These are phyloP conservation scores for Hypsizygus marmoreus DNA, from an alignment of 768 basidiomycete species.

Conservation along the genomic window DNA sequence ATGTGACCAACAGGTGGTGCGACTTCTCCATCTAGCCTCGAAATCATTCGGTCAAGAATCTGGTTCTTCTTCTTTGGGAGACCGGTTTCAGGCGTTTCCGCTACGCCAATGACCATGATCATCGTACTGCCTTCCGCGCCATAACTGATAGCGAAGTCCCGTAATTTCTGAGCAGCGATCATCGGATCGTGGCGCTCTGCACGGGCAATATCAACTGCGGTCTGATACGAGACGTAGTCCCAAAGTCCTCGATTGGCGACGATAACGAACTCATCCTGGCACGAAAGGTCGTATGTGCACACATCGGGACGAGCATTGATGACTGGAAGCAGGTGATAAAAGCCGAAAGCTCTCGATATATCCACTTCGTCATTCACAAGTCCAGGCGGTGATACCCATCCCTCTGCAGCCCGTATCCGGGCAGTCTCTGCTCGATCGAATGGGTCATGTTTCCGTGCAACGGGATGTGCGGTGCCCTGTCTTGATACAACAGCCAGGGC, in stretches of 20 bases:
- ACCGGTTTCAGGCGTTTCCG: constrained; percentile 65
- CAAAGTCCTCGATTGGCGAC: constrained; percentile 91
- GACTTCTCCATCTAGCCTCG: constrained; percentile 75
- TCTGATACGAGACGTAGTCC: constrained; percentile 93
- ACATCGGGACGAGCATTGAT: constrained; percentile 90
- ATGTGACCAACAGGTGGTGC: constrained; percentile 84
- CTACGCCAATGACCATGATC: constrained; percentile 95
- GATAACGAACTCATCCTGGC: constrained; percentile 94
- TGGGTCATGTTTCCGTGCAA: constrained; percentile 87
- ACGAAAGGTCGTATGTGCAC: constrained; percentile 63
- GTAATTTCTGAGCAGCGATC: constrained; percentile 93
- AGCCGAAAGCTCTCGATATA: constrained; percentile 92
- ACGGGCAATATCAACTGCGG: constrained; percentile 93
- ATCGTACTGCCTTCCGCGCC: constrained; percentile 92
- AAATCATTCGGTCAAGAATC: constrained; percentile 59
- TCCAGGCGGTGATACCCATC: constrained; percentile 91
- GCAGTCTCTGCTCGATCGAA: constrained; percentile 82
- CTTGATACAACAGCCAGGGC: constrained; percentile 85
- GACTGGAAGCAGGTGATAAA: constrained; percentile 85
- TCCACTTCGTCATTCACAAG: constrained; percentile 91
- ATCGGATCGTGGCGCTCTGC: constrained; percentile 59
- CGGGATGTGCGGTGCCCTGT: constrained; percentile 68
- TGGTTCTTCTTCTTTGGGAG: constrained; percentile 46
- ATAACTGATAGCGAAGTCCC: constrained; percentile 96
- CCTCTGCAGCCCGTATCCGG: constrained; percentile 90